These are phyloP conservation scores for Fraxinus angustifolia DNA, from an alignment of 305 asterid genomes.

Conservation along the genomic window DNA sequence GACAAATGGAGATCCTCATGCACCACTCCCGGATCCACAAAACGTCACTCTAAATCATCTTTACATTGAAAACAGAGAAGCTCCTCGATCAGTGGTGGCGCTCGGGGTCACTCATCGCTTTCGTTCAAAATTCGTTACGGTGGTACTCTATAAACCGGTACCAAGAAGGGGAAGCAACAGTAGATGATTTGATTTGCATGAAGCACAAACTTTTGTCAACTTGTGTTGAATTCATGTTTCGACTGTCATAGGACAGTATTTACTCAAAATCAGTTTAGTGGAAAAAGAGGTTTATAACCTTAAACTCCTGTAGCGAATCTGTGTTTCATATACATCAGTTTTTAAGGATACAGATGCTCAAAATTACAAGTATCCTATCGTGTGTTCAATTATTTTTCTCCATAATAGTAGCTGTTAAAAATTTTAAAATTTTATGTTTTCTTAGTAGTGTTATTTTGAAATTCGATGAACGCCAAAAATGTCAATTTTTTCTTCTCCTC, in stretches of 20 bases:
- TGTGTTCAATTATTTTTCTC: not conserved
- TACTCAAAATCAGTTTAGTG: constrained; percentile 16
- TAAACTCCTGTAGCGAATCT: not conserved
- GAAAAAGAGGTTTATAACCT: not conserved
- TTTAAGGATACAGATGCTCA: not conserved
- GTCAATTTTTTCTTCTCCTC: not conserved
- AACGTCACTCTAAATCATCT: constrained; percentile 80
- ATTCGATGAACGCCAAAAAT: not conserved
- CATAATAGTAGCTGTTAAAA: not conserved
- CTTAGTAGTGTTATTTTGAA: not conserved
- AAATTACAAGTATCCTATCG: not conserved
- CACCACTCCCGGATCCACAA: constrained; percentile 56
- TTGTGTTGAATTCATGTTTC: constrained; percentile 9
- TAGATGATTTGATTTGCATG: constrained; percentile 12
- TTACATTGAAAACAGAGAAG: constrained; percentile 71
- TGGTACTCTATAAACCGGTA: constrained; percentile 84
- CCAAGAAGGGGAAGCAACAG: constrained; percentile 52
- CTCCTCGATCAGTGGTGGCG: constrained; percentile 62
- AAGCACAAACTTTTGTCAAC: constrained; percentile 8
- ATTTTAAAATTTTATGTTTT: not conserved
- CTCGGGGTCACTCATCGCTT: constrained; percentile 83
- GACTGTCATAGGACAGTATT: constrained; percentile 20
- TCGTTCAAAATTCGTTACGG: constrained; percentile 74
- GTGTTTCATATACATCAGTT: not conserved
- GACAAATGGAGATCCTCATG: constrained; percentile 38